Conservation (phyloP, 2,329 filamentous ascomycete genomes). For the Dothideomycetes sp. region DNA sequence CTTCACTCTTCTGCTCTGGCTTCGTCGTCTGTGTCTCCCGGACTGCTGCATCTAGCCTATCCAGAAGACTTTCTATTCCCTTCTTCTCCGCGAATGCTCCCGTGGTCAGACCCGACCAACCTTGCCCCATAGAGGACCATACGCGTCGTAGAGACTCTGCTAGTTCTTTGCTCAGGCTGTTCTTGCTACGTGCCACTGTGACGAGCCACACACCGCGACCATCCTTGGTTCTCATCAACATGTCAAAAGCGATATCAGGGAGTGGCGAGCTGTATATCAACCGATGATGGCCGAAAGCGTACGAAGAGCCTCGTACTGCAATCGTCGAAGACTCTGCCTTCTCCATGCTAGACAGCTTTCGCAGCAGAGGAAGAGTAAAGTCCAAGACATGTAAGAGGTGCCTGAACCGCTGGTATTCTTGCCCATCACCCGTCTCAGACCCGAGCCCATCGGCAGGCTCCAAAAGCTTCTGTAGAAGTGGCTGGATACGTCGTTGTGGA, state of each 20-base stretch:
- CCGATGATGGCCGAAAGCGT: slow-evolving; percentile 24
- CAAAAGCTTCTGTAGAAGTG: slow-evolving; percentile 5
- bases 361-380: slow-evolving; percentile 53
- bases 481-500: slow-evolving; percentile 17
- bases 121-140: slow-evolving; percentile 19
- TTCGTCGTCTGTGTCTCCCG: slow-evolving; percentile 12
- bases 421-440: slow-evolving; percentile 35
- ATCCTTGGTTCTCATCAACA: slow-evolving; percentile 21
- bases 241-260: slow-evolving; percentile 23
- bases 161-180: slow-evolving; percentile 14
- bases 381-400: slow-evolving; percentile 47
- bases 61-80: slow-evolving; percentile 24
- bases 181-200: slow-evolving; percentile 14
- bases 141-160: slow-evolving; percentile 22
- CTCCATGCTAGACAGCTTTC: slow-evolving; percentile 50
- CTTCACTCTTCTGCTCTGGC: not conserved
- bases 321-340: slow-evolving; percentile 11
- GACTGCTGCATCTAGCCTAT: slow-evolving; percentile 26
- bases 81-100: slow-evolving; percentile 25
- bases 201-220: slow-evolving; percentile 27
- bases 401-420: slow-evolving; percentile 43
- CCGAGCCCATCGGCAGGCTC: slow-evolving; percentile 13
- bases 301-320: slow-evolving; percentile 19
- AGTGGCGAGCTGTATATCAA: slow-evolving; percentile 30
- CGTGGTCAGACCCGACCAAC: slow-evolving; percentile 27